Percentiles rank a stretch among this genome's conserved stretches.
phyloP scores from a whole-genome alignment of 2,329 filamentous ascomycete genomes.

The Fusarium veterinarium region DNA sequence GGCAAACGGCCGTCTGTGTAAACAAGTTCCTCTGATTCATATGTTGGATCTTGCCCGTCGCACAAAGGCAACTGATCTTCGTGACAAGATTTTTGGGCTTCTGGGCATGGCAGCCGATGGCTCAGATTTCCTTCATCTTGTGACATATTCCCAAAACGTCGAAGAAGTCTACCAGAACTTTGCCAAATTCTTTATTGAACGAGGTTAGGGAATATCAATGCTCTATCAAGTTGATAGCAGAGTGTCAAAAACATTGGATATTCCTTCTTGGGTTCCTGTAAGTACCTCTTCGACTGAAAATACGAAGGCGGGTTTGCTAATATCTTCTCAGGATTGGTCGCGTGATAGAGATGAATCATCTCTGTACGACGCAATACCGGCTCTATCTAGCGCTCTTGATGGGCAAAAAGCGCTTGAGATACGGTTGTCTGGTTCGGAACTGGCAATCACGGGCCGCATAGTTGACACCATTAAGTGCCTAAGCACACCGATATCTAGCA shows the following conservation, averaged over 20 bases:
- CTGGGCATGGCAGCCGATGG: neutral
- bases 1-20: neutral
- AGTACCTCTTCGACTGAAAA: neutral
- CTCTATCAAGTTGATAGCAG: neutral
- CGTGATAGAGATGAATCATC: neutral
- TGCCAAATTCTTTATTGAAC: neutral
- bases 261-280: neutral
- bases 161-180: neutral
- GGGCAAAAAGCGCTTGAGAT: neutral
- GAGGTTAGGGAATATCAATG: neutral
- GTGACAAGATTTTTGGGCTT: neutral
- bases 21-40: neutral
- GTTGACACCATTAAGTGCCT: neutral
- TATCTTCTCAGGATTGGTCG: neutral
- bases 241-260: neutral
- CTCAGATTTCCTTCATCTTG: neutral
- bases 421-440: neutral
- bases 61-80: neutral
- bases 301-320: neutral
- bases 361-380: neutral
- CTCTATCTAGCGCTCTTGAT: neutral
- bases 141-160: neutral
- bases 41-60: neutral
- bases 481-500: neutral
- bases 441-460: neutral